Evolutionary conservation across 2,329 filamentous ascomycete genomes (phyloP).

Genomic region (Emericellopsis atlantica): DNA sequence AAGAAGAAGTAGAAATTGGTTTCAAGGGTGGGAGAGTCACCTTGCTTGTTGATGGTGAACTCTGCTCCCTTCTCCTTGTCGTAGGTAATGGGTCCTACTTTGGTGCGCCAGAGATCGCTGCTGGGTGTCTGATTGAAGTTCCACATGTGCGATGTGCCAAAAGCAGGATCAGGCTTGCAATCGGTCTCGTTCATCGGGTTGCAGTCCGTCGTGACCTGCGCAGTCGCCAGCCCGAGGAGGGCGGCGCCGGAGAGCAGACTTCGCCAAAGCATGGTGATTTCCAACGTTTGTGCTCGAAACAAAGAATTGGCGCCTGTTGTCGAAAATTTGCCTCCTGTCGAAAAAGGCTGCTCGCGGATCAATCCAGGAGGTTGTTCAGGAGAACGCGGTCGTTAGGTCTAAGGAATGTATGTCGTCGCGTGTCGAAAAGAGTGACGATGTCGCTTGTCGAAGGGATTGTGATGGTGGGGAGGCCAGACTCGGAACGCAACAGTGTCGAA

Average conservation of each 20-base stretch:
- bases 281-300: background rate
- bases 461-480: background rate
- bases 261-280: conserved; percentile 12
- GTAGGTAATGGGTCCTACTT: conserved; percentile 52
- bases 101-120: conserved; percentile 54
- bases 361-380: background rate
- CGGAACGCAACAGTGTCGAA: background rate
- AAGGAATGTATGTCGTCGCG: background rate
- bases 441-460: background rate
- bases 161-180: conserved; percentile 60
- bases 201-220: conserved; percentile 68
- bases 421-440: background rate
- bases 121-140: conserved; percentile 51
- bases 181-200: conserved; percentile 56
- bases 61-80: conserved; percentile 47
- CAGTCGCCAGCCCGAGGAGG: conserved; percentile 35
- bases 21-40: conserved; percentile 67
- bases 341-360: background rate
- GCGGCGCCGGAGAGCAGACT: conserved; percentile 17
- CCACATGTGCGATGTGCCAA: conserved; percentile 51
- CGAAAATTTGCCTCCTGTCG: background rate
- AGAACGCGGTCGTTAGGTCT: background rate
- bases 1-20: conserved; percentile 81
- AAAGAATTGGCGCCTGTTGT: background rate
- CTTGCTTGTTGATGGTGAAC: conserved; percentile 58